Conservation (phyloP, 1,139 yeast genomes). For the Nakaseomyces delphensis region DNA sequence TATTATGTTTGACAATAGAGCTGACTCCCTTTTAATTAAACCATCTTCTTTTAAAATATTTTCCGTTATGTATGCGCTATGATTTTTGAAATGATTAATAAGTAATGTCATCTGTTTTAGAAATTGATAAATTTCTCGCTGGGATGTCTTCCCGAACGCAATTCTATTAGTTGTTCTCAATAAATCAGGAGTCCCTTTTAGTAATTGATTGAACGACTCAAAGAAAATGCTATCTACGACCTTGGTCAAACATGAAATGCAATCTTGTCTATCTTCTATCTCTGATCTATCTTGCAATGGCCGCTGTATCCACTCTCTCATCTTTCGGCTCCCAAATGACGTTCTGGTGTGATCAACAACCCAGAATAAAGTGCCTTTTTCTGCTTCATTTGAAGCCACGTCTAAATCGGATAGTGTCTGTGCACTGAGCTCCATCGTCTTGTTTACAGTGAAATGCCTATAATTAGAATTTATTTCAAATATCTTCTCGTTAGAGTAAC, state of each 20-base stretch:
- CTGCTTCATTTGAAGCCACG: conserved; percentile 53
- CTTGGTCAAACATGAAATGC: conserved; percentile 51
- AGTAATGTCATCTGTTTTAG: conserved; percentile 42
- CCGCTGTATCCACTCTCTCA: conserved; percentile 63
- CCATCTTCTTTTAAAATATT: conserved; percentile 19
- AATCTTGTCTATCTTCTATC: conserved; percentile 47
- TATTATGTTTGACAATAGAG: conserved; percentile 31
- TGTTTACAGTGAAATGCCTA: conserved; percentile 41
- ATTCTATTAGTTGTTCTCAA: conserved; percentile 59
- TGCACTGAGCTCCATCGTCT: conserved; percentile 60
- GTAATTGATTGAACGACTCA: conserved; percentile 41
- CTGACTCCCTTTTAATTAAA: conserved; percentile 24
- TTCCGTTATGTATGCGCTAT: conserved; percentile 28
- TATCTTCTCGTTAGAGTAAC: conserved; percentile 52
- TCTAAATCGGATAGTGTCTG: conserved; percentile 65
- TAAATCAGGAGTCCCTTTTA: conserved; percentile 52
- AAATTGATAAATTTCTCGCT: conserved; percentile 59
- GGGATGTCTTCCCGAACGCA: conserved; percentile 55
- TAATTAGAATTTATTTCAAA: conserved; percentile 47
- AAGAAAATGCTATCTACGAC: conserved; percentile 40
- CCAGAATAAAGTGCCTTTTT: conserved; percentile 68
- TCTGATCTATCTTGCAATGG: conserved; percentile 47
- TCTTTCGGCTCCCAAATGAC: conserved; percentile 58
- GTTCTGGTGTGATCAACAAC: conserved; percentile 74
- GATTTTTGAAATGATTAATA: conserved; percentile 23